Base-by-base conservation (phyloP, 768 basidiomycete species). In the Lentinula aciculospora region DNA sequence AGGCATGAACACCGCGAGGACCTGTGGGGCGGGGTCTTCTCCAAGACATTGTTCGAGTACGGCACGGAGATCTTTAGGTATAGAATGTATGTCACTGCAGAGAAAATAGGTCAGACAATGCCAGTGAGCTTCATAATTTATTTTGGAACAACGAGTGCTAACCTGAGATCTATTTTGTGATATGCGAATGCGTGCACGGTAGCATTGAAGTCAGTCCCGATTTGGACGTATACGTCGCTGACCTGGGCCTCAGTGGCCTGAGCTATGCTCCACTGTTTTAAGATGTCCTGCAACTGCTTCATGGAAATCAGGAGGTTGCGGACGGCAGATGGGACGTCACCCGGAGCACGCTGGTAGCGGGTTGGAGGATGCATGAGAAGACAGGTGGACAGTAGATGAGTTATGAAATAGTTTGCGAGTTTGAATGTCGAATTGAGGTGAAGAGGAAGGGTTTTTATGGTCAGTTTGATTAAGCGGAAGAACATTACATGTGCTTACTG, bases 11-110 rank as follows among this genome's bases (percentile, higher is more conserved):
- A 40, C 21, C 4, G 45, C 32, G 23, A 60, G 59, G 25, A 53
- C 25, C 5, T 49, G 53, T 19, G 59, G 59, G 23, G 47, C 40
- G 19, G 58, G 58, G 34, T 59, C 58, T 48, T 59, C 58, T 13
- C 56, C 56, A 3, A 60, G 54, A 49, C 59, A 60, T 27, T 56
- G 59, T 39, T 60, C 59, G 1, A 60, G 59, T 15, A 60, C 59
- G 0, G 45, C 37, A 12, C 59, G 59, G 7, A 60, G 59, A 1
- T 60, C 59, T 57, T 47, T 48, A 13, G 59, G 59, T 23, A 60
- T 37, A 3, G 59, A 49, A 19, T 60, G 59, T 45, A 60, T 48
- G 13, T 60, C 59, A 42, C 59, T 60, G 36, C 17, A 45, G 39
- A 49, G 1, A 36, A n/a, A 19, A 31, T 7, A 27, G 32, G 25